Evolutionary conservation across 805 yeast species (phyloP).

Genomic region (Helenozyma baotianmanensis): DNA sequence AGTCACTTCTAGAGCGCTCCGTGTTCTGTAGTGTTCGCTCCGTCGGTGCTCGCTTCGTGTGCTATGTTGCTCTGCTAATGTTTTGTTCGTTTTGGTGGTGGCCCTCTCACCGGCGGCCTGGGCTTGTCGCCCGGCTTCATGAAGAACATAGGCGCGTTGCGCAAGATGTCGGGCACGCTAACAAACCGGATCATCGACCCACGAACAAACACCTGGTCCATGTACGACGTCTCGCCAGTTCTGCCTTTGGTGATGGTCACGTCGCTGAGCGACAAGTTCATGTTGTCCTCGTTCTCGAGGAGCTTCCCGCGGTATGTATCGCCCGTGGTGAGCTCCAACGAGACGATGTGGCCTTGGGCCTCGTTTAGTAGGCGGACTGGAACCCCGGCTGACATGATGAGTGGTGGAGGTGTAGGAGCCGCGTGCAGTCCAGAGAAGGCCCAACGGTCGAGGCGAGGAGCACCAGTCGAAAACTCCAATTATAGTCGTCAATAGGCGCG

Average conservation of each 20-base stretch:
- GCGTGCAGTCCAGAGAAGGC: too few relatives aligned
- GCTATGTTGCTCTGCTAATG: constrained; percentile 15
- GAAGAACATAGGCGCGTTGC: constrained; percentile 84
- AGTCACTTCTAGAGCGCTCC: too few relatives aligned
- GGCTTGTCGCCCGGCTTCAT: constrained; percentile 55
- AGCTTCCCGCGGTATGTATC: constrained; percentile 85
- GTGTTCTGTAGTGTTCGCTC: too few relatives aligned
- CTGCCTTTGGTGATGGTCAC: constrained; percentile 64
- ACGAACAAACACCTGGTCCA: constrained; percentile 83
- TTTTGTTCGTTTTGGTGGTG: constrained; percentile 37
- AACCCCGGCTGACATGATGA: constrained; percentile 58
- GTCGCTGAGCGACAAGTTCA: constrained; percentile 85
- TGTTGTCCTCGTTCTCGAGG: constrained; percentile 84
- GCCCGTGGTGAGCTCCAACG: constrained; percentile 80
- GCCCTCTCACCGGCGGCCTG: constrained; percentile 67
- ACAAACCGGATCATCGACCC: constrained; percentile 87
- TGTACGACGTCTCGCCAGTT: constrained; percentile 69
- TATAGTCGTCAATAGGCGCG: too few relatives aligned
- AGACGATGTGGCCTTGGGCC: constrained; percentile 81
- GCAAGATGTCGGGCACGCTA: constrained; percentile 81
- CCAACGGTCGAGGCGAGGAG: too few relatives aligned
- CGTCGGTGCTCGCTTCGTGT: too few relatives aligned
- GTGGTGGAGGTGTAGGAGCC: too few relatives aligned
- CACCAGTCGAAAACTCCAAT: too few relatives aligned
- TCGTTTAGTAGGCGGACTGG: constrained; percentile 86